Base-by-base conservation (phyloP, 176 grass and related monocot genomes). In the Hsuehochloa calcarea region DNA sequence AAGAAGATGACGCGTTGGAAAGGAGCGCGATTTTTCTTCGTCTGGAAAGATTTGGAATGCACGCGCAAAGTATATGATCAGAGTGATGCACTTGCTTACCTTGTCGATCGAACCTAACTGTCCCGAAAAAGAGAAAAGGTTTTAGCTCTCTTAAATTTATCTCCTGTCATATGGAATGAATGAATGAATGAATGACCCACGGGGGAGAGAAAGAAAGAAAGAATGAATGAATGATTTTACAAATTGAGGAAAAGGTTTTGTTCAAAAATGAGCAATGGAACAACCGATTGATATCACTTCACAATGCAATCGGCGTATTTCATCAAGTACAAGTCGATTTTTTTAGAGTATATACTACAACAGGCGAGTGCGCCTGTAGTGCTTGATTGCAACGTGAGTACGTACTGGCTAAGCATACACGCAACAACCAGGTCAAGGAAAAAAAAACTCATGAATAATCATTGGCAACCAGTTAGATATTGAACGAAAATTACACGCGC, bases 401-500 rank as follows among this genome's bases (percentile, higher is more conserved):
- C 43, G 5, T 3, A 0, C 43, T 29, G 69, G 6, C 43, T 4
- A 6, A 10, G 4, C 46, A 12, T 22, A 43, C 12, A 20, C 29
- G 17, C 29, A 19, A 0, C 51, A 16, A 9, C 74, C 52, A 15
- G 52, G 20, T 77, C 52, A 40, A 4, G 37, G 15, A 59, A 23
- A n/a, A 25, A 59, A 3, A 40, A 40, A 34, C 4, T 39, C 1
- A 5, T 1, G 51, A 37, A 23, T 59, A 77, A 70, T 59, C 26
- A 34, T 73, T 37, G 56, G 27, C 20, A 10, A 11, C 15, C 68
- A n/a, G 72, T 43, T 43, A 46, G 27, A 35, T 20, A 12, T 1
- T 23, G 15, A 7, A 80, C 4, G 4, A 68, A 73, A 74, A 75
- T 66, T 64, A 13, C 60, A 87, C 85, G 49, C 85, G 78, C 20